These are phyloP conservation scores for Metschnikowia drakensbergensis DNA, from an alignment of 805 yeast genomes.

Conservation along the genomic window DNA sequence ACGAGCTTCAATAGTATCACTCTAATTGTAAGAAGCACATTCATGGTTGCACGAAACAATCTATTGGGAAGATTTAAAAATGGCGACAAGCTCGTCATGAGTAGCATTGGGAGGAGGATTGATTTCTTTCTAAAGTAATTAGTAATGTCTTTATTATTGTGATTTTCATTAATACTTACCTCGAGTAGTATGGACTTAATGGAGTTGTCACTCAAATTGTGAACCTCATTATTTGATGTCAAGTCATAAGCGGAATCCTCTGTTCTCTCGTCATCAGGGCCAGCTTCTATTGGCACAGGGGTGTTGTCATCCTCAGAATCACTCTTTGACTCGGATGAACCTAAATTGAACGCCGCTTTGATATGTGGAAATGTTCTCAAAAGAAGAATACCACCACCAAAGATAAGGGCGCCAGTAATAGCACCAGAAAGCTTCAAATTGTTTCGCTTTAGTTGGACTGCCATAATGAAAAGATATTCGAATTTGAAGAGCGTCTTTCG, in stretches of 20 bases:
- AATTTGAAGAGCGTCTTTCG: background rate
- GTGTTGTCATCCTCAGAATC: constrained; percentile 6
- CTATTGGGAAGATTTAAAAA: constrained; percentile 41
- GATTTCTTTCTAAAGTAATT: constrained; percentile 41
- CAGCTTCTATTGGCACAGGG: background rate
- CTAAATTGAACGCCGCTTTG: constrained; percentile 24
- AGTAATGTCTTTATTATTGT: constrained; percentile 28
- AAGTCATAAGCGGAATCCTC: background rate
- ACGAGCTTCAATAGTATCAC: background rate
- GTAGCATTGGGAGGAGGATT: constrained; percentile 44
- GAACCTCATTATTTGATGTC: background rate
- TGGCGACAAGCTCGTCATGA: constrained; percentile 45
- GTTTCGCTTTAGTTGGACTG: constrained; percentile 21
- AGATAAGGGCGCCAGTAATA: constrained; percentile 39
- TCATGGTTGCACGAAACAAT: constrained; percentile 4
- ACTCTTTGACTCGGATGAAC: constrained; percentile 12
- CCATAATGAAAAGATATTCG: constrained; percentile 14
- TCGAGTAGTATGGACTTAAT: constrained; percentile 4
- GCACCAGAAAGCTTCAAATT: constrained; percentile 19
- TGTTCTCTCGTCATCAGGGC: too few relatives aligned
- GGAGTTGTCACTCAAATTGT: background rate
- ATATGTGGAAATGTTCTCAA: constrained; percentile 52
- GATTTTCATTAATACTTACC: constrained; percentile 23
- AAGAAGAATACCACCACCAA: constrained; percentile 42
- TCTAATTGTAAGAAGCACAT: constrained; percentile 7